phyloP scores from a whole-genome alignment of 139 green algal genomes.

The Microglena sp. region DNA sequence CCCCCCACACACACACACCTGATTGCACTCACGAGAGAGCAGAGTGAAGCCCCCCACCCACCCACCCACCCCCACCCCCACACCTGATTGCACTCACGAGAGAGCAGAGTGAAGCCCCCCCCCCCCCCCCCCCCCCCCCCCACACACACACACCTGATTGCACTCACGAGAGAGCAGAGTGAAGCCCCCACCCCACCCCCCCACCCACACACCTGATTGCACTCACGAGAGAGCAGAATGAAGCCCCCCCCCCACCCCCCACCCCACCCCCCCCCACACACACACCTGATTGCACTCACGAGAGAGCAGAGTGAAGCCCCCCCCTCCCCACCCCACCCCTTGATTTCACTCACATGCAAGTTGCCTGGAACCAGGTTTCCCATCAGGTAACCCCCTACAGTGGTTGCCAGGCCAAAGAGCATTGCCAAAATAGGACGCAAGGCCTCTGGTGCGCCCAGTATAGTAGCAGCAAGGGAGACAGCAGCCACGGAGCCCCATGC shows the following conservation, averaged over 20 bases:
- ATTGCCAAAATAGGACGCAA: slow-evolving; percentile 18
- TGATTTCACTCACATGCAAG: slow-evolving; percentile 19
- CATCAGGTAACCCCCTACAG: slow-evolving; percentile 49
- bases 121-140: too few relatives aligned
- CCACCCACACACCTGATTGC: neutral
- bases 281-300: neutral
- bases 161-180: too few relatives aligned
- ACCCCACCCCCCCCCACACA: neutral
- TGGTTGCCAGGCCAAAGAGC: slow-evolving; percentile 43
- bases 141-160: too few relatives aligned
- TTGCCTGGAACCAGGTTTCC: slow-evolving; percentile 37
- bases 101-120: too few relatives aligned
- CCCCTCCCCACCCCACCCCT: too few relatives aligned
- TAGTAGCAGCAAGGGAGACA: slow-evolving; percentile 16
- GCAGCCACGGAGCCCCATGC: slow-evolving; percentile 32
- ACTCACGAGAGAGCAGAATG: neutral
- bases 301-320: too few relatives aligned
- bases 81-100: too few relatives aligned
- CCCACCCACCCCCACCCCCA: too few relatives aligned
- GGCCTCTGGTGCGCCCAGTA: neutral
- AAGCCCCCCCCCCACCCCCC: neutral
- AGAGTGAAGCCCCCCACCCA: too few relatives aligned
- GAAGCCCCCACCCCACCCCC: neutral
- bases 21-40: too few relatives aligned
- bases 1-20: too few relatives aligned